These are phyloP conservation scores for Leptodermis oblonga DNA, from an alignment of 257 asterid species.

Conservation along the genomic window DNA sequence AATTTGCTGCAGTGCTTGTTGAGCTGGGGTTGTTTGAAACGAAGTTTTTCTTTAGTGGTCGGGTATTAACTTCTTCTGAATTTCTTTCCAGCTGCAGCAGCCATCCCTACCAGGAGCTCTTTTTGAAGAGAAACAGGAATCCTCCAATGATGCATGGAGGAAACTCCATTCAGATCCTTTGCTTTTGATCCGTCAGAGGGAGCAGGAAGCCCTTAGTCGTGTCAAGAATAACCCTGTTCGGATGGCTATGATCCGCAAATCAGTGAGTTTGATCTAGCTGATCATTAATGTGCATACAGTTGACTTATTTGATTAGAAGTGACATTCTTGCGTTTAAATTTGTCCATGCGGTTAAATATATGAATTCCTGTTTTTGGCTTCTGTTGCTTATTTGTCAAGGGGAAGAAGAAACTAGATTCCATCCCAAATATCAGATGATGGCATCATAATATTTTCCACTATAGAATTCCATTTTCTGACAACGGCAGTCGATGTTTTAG, in stretches of 20 bases:
- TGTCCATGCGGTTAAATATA: neutral
- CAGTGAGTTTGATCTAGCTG: constrained; percentile 43
- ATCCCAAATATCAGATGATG: neutral
- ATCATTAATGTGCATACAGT: neutral
- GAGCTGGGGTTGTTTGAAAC: too few species aligned
- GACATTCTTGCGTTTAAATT: neutral
- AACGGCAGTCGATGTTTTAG: neutral
- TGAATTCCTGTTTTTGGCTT: neutral
- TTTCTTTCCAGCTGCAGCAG: constrained; percentile 35
- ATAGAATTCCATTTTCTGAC: neutral
- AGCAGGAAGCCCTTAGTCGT: constrained; percentile 94
- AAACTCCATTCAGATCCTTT: constrained; percentile 93
- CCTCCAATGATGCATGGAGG: constrained; percentile 98
- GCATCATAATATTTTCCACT: neutral
- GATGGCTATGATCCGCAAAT: constrained; percentile 96
- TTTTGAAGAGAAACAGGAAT: constrained; percentile 87
- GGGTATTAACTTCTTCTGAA: neutral
- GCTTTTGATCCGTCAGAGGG: constrained; percentile 89
- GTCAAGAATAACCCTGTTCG: constrained; percentile 88
- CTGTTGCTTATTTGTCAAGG: neutral
- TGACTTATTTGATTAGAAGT: neutral
- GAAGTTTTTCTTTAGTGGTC: neutral
- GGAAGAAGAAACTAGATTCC: neutral
- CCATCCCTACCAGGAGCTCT: constrained; percentile 63
- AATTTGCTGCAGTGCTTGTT: too few species aligned